phyloP scores from a whole-genome alignment of 2,329 filamentous ascomycete genomes.

The Alternaria dauci region DNA sequence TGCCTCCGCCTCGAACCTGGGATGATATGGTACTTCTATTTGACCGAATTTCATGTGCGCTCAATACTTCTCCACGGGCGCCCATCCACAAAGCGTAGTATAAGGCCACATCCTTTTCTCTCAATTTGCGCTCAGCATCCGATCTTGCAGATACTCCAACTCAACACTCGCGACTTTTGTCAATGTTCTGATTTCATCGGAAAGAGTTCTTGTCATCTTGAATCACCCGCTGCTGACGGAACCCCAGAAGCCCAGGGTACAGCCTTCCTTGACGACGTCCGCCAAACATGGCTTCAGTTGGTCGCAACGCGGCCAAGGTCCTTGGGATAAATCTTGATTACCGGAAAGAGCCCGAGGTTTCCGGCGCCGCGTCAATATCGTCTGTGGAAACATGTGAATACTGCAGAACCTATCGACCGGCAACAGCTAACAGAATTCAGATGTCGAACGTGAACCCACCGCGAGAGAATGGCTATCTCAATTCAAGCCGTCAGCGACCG shows the following conservation, averaged over 20 bases:
- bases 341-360: slow-evolving; percentile 72
- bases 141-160: neutral
- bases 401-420: neutral
- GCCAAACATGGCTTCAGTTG: slow-evolving; percentile 60
- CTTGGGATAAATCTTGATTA: slow-evolving; percentile 84
- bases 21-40: slow-evolving; percentile 27
- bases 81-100: slow-evolving; percentile 1
- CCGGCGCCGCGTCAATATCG: slow-evolving; percentile 79
- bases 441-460: slow-evolving; percentile 83
- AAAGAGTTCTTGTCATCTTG: neutral
- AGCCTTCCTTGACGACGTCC: neutral
- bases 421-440: slow-evolving; percentile 65
- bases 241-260: neutral
- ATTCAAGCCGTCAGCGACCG: slow-evolving; percentile 65
- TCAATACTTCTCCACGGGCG: slow-evolving; percentile 15
- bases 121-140: slow-evolving; percentile 1
- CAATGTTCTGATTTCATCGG: neutral
- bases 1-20: slow-evolving; percentile 27
- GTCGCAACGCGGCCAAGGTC: slow-evolving; percentile 78
- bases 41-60: slow-evolving; percentile 13
- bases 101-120: slow-evolving; percentile 12
- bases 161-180: neutral
- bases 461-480: slow-evolving; percentile 74
- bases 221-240: neutral
- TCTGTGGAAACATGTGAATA: slow-evolving; percentile 61